These are phyloP conservation scores for Plasmopara muralis DNA, from an alignment of 352 stramenopile species.

Conservation along the genomic window DNA sequence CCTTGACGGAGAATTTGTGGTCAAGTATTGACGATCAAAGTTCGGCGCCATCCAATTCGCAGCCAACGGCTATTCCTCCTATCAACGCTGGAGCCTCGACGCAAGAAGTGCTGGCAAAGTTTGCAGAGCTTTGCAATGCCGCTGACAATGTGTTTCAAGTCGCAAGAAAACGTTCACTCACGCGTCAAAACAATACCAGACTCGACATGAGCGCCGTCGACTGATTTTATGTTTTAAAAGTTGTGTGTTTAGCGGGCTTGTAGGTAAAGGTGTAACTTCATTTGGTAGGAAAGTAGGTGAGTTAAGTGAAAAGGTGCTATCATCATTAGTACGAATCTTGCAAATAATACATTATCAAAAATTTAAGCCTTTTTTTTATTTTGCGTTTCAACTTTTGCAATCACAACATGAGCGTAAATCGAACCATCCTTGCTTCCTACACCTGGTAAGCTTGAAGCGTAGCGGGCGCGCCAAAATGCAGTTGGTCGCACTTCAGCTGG, in stretches of 20 bases:
- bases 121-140: conserved; percentile 30
- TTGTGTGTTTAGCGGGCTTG: no score
- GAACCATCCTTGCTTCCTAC: conserved; percentile 4
- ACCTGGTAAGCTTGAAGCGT: conserved; percentile 37
- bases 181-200: conserved; percentile 9
- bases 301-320: no score
- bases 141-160: conserved; percentile 29
- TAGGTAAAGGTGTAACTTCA: no score
- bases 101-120: conserved; percentile 26
- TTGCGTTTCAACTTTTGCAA: no score
- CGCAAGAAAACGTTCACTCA: conserved; percentile 21
- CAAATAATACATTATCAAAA: no score
- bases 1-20: conserved; percentile 12
- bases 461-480: conserved; percentile 24
- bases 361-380: no score
- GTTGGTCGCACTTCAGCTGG: conserved; percentile 37
- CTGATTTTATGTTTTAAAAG: conserved; percentile 6
- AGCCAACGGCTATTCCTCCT: conserved; percentile 19
- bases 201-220: conserved; percentile 31
- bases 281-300: no score
- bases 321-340: no score
- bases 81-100: conserved; percentile 24
- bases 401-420: no score
- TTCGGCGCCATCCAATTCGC: conserved; percentile 16
- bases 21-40: conserved; percentile 10